Base-by-base conservation (phyloP, 2,329 filamentous ascomycete species). In the Hansfordia pulvinata region DNA sequence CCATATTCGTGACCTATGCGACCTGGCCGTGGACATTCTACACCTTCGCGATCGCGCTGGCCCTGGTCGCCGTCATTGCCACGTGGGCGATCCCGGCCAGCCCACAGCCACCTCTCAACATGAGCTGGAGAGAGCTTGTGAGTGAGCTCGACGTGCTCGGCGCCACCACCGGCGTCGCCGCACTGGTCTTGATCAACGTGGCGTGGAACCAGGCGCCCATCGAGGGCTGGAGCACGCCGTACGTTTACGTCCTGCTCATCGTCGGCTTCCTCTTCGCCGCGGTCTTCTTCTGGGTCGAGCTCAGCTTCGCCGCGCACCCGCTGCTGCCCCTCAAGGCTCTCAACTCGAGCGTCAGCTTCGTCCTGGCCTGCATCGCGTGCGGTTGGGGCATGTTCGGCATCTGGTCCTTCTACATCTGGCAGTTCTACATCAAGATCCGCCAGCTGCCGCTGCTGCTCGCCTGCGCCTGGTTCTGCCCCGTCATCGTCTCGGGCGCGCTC, bases 191-290 rank as follows among this genome's bases (percentile, higher is more conserved):
- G 4, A 49, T 72, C 42, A 73, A 72, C 40, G 59, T 73, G 28
- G 62, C 67, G 2, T 72, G 65, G 64, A 73, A 73, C 36, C 66
- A 73, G 39, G 67, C 62, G 1, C 58, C 62, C 0, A 49, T 63
- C 2, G 60, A 58, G 6, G 61, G 64, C 2, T 73, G 68, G 67
- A 26, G 43, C 5, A 44, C 52, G 14, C 49, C 62, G 2, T 67
- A 69, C 35, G 54, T 66, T 18, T 64, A 62, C 36, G 42, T 58
- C 3, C 40, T 61, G 4, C 51, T 75, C 6, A 59, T 72, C 27
- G 27, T 71, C 10, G 68, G 67, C 4, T 28, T 64, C 4, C 23
- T 69, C 1, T 42, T 69, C 8, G 42, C 70, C 8, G 47, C 46
- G 0, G 33, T 48, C 0, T 76, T 75, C 45, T 56, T 67, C 36